Evolutionary conservation across 805 yeast genomes (phyloP).

Genomic region (Clavispora carvajalis): DNA sequence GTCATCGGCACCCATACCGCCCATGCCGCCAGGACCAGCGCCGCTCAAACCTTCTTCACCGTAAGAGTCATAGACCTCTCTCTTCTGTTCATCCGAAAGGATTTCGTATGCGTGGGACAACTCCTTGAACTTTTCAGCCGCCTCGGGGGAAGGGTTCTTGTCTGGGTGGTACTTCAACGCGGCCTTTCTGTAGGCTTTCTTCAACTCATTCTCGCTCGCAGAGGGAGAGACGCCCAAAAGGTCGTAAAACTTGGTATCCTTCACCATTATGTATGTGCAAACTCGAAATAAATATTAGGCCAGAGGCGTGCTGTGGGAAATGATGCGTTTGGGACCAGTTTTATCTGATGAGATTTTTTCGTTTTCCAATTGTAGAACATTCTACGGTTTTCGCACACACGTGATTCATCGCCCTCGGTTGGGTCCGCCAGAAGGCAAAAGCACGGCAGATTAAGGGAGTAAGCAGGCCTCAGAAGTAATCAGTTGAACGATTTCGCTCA

Average conservation of each 20-base stretch:
- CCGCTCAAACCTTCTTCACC: constrained; percentile 88
- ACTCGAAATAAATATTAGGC: constrained; percentile 5
- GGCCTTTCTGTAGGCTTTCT: constrained; percentile 76
- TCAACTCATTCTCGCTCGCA: constrained; percentile 67
- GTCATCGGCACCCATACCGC: constrained; percentile 62
- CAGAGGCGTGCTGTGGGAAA: neutral
- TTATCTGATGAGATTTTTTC: constrained; percentile 14
- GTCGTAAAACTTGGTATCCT: constrained; percentile 75
- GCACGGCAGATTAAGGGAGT: neutral
- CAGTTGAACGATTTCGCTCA: no score
- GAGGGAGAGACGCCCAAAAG: constrained; percentile 63
- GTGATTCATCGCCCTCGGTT: constrained; percentile 7
- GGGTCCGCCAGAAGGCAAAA: neutral
- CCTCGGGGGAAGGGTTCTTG: constrained; percentile 63
- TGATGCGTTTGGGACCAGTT: constrained; percentile 2
- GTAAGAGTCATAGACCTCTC: constrained; percentile 80
- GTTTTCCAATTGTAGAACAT: constrained; percentile 15
- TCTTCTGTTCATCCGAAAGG: constrained; percentile 81
- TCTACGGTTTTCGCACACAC: constrained; percentile 18
- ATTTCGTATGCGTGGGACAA: constrained; percentile 83
- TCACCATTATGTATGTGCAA: constrained; percentile 48
- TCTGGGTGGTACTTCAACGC: constrained; percentile 83
- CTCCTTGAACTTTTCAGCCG: constrained; percentile 93
- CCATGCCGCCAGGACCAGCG: constrained; percentile 41
- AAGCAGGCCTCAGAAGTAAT: no score